A percentile compares a stretch with the other conserved stretches of the same genome.
Conservation (phyloP, 345 rosid species). For the Isatis tinctoria region DNA sequence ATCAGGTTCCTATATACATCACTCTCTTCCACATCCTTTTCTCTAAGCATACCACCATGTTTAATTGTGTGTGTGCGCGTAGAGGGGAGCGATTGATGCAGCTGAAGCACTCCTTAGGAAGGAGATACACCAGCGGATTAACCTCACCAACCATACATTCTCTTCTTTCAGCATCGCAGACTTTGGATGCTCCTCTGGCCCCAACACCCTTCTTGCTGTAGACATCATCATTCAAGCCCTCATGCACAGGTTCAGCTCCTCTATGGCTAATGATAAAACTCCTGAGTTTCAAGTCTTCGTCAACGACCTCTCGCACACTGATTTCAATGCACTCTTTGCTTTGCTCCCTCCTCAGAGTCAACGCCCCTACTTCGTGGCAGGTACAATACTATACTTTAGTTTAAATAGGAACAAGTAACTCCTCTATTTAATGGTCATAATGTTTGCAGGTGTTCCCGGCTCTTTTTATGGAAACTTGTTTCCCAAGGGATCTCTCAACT, state of each 20-base stretch:
- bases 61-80: not conserved
- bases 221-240: conserved; percentile 35
- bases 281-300: conserved; percentile 45
- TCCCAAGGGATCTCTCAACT: conserved; percentile 31
- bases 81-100: conserved; percentile 32
- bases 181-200: conserved; percentile 39
- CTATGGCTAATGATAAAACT: not conserved
- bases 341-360: conserved; percentile 25
- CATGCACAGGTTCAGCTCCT: not conserved
- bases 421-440: not conserved
- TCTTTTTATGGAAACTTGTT: conserved; percentile 38
- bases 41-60: not conserved
- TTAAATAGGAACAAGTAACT: not conserved
- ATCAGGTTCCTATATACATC: no score
- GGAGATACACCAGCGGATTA: conserved; percentile 8
- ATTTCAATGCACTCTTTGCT: conserved; percentile 49
- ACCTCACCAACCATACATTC: not conserved
- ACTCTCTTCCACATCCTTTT: no score
- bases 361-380: conserved; percentile 24
- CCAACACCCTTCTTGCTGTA: conserved; percentile 42
- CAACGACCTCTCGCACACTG: conserved; percentile 39
- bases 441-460: conserved; percentile 34
- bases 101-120: conserved; percentile 24
- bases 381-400: not conserved
- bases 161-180: conserved; percentile 24